These are phyloP conservation scores for Erigeron philadelphicus DNA, from an alignment of 140 eudicot species.

Conservation along the genomic window DNA sequence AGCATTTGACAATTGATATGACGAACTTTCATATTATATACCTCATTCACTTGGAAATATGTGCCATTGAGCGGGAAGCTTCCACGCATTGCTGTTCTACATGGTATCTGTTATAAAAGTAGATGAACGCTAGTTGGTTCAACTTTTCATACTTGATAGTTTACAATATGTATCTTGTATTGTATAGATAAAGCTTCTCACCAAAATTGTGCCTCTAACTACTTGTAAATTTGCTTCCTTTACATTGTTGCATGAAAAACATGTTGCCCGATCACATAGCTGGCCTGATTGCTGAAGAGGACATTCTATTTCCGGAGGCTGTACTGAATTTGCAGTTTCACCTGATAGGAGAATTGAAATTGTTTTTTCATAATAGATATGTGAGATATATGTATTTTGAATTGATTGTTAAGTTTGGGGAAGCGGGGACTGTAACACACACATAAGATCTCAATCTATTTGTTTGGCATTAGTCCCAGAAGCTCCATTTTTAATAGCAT, in stretches of 20 bases:
- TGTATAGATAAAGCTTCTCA: conserved; percentile 28
- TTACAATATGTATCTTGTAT: neutral
- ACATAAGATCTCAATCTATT: too few species aligned
- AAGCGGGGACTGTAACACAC: too few species aligned
- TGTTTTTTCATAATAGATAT: neutral
- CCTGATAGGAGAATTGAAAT: conserved; percentile 40
- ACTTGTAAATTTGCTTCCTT: conserved; percentile 71
- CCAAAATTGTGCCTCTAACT: conserved; percentile 92
- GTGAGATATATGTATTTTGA: neutral
- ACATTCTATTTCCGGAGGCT: conserved; percentile 76
- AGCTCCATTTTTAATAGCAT: too few species aligned
- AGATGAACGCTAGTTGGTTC: conserved; percentile 1
- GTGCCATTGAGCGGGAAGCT: conserved; percentile 98
- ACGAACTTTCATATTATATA: conserved; percentile 17
- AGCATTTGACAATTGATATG: neutral
- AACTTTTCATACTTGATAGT: conserved; percentile 6
- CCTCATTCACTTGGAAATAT: conserved; percentile 98
- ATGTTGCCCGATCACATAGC: conserved; percentile 50
- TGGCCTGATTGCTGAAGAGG: conserved; percentile 49
- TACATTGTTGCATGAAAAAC: conserved; percentile 63
- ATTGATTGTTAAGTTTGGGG: too few species aligned
- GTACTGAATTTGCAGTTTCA: conserved; percentile 73
- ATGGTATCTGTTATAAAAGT: conserved; percentile 64
- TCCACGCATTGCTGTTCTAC: conserved; percentile 93
- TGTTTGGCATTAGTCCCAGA: too few species aligned